Evolutionary conservation across 2,329 filamentous ascomycete species (phyloP).

Genomic region (Tolypocladium album): DNA sequence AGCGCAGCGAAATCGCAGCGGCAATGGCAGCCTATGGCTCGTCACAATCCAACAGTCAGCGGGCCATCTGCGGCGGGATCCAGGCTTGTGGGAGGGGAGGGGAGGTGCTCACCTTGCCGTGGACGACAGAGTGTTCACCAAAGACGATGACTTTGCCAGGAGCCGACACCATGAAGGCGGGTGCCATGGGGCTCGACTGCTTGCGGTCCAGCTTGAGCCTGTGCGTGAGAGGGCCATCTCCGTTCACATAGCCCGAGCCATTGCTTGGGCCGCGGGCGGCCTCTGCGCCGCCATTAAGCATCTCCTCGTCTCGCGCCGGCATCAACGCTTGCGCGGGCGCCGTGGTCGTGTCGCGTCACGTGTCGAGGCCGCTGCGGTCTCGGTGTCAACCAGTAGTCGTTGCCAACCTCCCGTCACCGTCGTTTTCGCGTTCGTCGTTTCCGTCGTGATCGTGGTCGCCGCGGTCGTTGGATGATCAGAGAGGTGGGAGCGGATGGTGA

Average conservation of each 20-base stretch:
- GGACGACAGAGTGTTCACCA: conserved; percentile 95
- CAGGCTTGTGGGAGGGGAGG: not conserved
- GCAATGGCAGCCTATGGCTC: conserved; percentile 68
- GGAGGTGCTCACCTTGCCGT: conserved; percentile 62
- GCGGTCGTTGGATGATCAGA: not conserved
- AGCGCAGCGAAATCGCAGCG: conserved; percentile 86
- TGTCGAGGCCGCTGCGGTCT: not conserved
- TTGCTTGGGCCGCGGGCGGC: conserved; percentile 12
- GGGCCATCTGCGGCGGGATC: not conserved
- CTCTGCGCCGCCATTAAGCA: conserved; percentile 12
- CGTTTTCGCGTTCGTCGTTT: not conserved
- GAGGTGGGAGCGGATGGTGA: not conserved
- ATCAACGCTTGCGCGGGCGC: not conserved
- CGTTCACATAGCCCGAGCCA: conserved; percentile 19
- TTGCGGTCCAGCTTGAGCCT: conserved; percentile 39
- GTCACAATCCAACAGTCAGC: not conserved
- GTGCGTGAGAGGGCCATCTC: conserved; percentile 21
- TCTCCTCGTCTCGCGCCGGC: not conserved
- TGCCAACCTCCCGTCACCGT: not conserved
- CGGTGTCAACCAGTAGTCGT: not conserved
- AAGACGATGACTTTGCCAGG: conserved; percentile 98
- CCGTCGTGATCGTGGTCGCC: not conserved
- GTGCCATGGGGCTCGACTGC: conserved; percentile 58
- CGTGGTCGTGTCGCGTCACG: not conserved
- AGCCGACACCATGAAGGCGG: conserved; percentile 94